A percentile compares a stretch with the other conserved stretches of the same genome.
phyloP scores from a whole-genome alignment of 371 early-diverging fungal species.

The Mucor circinelloides region DNA sequence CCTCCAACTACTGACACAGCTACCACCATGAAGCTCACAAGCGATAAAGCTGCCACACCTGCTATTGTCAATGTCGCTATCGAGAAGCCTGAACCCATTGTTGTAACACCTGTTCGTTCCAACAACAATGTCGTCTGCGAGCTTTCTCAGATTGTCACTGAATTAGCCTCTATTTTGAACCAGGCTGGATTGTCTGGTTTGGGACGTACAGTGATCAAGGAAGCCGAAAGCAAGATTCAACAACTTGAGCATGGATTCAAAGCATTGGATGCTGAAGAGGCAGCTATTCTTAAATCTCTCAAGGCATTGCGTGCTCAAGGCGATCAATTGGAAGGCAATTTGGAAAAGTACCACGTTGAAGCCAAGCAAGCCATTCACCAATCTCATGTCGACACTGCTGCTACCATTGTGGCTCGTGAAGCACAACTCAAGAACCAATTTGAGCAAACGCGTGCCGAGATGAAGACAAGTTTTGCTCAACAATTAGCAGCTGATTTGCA shows the following conservation, averaged over 20 bases:
- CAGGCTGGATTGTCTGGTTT: slow-evolving; percentile 36
- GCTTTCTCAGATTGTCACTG: slow-evolving; percentile 27
- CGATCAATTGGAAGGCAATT: slow-evolving; percentile 21
- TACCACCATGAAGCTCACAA: slow-evolving; percentile 10
- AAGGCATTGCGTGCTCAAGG: slow-evolving; percentile 15
- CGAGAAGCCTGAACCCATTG: slow-evolving; percentile 29
- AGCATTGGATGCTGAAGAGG: slow-evolving; percentile 23
- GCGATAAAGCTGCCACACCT: slow-evolving; percentile 17
- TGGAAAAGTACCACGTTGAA: slow-evolving; percentile 26
- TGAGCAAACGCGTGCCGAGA: slow-evolving; percentile 37
- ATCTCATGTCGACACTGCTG: slow-evolving; percentile 18
- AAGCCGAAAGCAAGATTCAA: slow-evolving; percentile 26
- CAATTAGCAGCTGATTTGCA: slow-evolving; percentile 41
- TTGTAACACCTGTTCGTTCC: slow-evolving; percentile 17
- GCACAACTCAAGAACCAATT: slow-evolving; percentile 45
- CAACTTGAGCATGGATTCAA: slow-evolving; percentile 16
- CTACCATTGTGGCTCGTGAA: slow-evolving; percentile 31
- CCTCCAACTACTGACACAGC: slow-evolving; percentile 14
- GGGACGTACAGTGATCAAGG: slow-evolving; percentile 29
- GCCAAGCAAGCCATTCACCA: slow-evolving; percentile 17
- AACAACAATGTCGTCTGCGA: slow-evolving; percentile 25
- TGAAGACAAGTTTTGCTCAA: slow-evolving; percentile 29
- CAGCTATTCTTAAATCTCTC: slow-evolving; percentile 23
- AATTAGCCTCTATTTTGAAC: slow-evolving; percentile 37
- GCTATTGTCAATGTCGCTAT: slow-evolving; percentile 21